Percentiles rank a stretch among this genome's conserved stretches.
Conservation (phyloP, 768 basidiomycete species). For the Ephemerocybe angulata region DNA sequence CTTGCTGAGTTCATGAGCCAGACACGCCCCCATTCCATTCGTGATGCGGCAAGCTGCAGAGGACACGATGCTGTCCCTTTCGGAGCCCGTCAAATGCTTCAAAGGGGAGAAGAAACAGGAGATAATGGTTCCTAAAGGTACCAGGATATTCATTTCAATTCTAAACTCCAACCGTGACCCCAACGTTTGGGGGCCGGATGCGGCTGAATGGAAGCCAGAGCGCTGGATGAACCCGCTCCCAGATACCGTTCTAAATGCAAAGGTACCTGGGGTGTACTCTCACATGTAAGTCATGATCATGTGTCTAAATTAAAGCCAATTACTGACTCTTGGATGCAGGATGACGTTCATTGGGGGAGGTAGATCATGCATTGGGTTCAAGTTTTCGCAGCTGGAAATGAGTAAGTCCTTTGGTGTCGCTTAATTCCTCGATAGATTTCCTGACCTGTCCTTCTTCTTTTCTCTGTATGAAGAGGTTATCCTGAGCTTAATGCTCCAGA, state of each 20-base stretch:
- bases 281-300: conserved; percentile 26
- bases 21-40: conserved; percentile 22
- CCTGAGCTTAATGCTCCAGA: conserved; percentile 18
- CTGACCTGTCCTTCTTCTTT: neutral
- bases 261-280: conserved; percentile 42
- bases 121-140: conserved; percentile 35
- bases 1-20: neutral
- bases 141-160: conserved; percentile 25
- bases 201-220: conserved; percentile 46
- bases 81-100: conserved; percentile 20
- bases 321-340: conserved; percentile 36
- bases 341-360: conserved; percentile 45
- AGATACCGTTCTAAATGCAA: conserved; percentile 26
- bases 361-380: conserved; percentile 36
- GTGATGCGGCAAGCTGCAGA: conserved; percentile 14
- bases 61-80: conserved; percentile 22
- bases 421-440: neutral
- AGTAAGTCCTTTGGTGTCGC: conserved; percentile 13
- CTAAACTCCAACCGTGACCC: conserved; percentile 36
- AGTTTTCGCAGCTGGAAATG: conserved; percentile 27
- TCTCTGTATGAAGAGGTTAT: conserved; percentile 16
- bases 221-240: conserved; percentile 39
- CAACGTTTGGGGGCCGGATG: conserved; percentile 46
- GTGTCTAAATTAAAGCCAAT: conserved; percentile 14
- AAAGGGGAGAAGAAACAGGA: conserved; percentile 25